Evolutionary conservation across 2,329 filamentous ascomycete species (phyloP), one percentile per base, ranked within the genome.

Genomic region (Ampelomyces quisqualis): DNA sequence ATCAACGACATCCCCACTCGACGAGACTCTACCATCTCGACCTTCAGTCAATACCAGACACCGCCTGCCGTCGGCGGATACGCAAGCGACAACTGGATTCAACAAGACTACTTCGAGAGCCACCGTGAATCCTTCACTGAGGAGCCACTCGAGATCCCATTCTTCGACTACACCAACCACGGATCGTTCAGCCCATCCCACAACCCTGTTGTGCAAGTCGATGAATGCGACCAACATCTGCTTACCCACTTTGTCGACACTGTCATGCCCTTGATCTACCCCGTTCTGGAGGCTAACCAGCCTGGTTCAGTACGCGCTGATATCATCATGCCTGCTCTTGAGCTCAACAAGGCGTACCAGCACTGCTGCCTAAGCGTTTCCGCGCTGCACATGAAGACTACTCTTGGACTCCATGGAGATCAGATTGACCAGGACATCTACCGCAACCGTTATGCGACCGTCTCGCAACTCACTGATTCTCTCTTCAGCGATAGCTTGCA

Each of bases 321-420:
- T 57, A 80, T 95, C 47, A 85, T 97, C 53, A 79, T 97, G 11
- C 89, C 88, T 4, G 88, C 91, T 6, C 77, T 98, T 22, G 88
- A 94, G 66, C 86, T 80, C 57, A 98, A 97, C 79, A 90, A 88
- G 69, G 86, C 84, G 54, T 98, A 96, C 69, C 78, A 96, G 21
- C 90, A 97, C 75, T 96, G 90, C 74, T 97, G 91, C 71, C 76
- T 98, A 48, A 94, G 89, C 75, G 89, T 94, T 45, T 84, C 93
- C 7, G 91, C 90, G 2, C 88, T 94, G 64, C 93, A 98, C 71
- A 82, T 88, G 71, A 96, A 96, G 76, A 82, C 85, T 2, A 86
- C 85, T 0, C 78, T 83, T 62, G 77, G 80, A 41, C 70, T 85
- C 5, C 72, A 79, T 33, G 79, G 77, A 38, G 85, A 89, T 40